A percentile compares a stretch with the other conserved stretches of the same genome.
Evolutionary conservation across 495 filamentous ascomycete species (phyloP).

Genomic region (Tuber aestivum): DNA sequence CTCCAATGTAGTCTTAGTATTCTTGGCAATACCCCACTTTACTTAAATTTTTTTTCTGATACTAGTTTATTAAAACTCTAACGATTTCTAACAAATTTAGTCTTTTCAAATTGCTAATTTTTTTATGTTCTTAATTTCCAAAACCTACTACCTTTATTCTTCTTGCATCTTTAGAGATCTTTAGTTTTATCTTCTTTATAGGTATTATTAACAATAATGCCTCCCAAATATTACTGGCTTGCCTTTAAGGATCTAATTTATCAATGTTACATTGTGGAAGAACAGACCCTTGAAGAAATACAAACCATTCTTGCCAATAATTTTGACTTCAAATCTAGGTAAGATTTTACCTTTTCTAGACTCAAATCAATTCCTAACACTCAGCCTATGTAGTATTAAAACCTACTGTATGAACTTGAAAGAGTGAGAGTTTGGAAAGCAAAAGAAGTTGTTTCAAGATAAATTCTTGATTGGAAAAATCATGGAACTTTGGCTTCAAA

Average conservation of each 20-base stretch:
- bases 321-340: neutral
- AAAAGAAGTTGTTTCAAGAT: neutral
- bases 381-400: neutral
- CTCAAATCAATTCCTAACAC: neutral
- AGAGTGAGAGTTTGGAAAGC: slow-evolving; percentile 4
- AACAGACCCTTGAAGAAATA: neutral
- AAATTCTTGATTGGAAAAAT: neutral
- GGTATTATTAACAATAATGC: neutral
- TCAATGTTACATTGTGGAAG: neutral
- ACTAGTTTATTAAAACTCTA: no score
- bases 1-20: no score
- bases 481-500: neutral
- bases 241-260: neutral
- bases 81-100: no score
- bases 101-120: no score
- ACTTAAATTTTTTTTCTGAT: no score
- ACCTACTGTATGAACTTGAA: neutral
- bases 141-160: no score
- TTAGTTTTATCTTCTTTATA: no score
- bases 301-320: neutral
- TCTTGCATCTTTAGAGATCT: no score
- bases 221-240: neutral
- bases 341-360: neutral
- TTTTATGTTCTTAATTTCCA: no score
- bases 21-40: no score